These are phyloP conservation scores for Takashimella tepidaria DNA, from an alignment of 1,284 basidiomycete genomes.

Conservation along the genomic window DNA sequence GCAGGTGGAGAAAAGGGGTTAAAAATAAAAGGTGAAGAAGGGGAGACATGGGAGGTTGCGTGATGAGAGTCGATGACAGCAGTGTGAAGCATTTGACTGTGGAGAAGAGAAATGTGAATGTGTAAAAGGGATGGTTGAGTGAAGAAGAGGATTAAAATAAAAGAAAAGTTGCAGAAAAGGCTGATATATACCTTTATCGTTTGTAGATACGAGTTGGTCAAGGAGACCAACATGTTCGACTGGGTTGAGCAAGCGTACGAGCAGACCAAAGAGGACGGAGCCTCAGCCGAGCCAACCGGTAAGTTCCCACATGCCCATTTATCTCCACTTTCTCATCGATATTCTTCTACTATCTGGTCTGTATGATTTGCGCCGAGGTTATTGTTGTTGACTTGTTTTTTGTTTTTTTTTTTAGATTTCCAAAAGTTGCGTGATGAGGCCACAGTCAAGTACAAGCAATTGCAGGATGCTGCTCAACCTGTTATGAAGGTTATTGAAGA, in stretches of 20 bases:
- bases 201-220: conserved; percentile 92
- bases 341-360: too few relatives aligned
- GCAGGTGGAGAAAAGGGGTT: too few relatives aligned
- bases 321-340: conserved; percentile 1
- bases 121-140: background rate
- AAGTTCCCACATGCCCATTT: background rate
- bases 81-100: too few relatives aligned
- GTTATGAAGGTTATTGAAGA: conserved; percentile 96
- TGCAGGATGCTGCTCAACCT: conserved; percentile 83
- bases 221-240: conserved; percentile 94
- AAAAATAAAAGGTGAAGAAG: too few relatives aligned
- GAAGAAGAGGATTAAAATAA: background rate
- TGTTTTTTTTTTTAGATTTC: conserved; percentile 58
- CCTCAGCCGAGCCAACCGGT: conserved; percentile 10
- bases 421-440: conserved; percentile 71
- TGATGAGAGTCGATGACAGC: too few relatives aligned
- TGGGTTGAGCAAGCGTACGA: conserved; percentile 75
- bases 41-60: too few relatives aligned
- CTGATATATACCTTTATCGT: conserved; percentile 7
- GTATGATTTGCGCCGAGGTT: too few relatives aligned
- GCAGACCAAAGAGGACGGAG: conserved; percentile 55
- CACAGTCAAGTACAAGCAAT: conserved; percentile 72
- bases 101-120: too few relatives aligned
- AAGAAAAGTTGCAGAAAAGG: background rate
- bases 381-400: background rate